Conservation (phyloP, 805 yeast species). For the Wickerhamiella musiphila region DNA sequence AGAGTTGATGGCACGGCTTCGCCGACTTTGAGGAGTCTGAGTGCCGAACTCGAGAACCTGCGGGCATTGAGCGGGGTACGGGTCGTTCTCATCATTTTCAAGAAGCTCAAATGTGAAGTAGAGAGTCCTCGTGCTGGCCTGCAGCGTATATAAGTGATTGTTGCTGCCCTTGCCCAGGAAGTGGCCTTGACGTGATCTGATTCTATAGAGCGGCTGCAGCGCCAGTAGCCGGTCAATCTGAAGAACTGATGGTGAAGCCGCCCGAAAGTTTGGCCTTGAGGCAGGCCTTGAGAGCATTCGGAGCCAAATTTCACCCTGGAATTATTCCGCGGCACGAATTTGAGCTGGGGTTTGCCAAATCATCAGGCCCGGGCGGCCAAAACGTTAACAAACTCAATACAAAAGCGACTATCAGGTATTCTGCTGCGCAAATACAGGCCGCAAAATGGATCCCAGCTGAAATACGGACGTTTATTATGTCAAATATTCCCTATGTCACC, state of each 20-base stretch:
- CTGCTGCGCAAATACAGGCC: constrained; percentile 27
- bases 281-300: constrained; percentile 27
- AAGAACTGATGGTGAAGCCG: too few relatives aligned
- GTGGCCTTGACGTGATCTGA: too few relatives aligned
- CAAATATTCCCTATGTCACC: constrained; percentile 34
- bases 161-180: too few relatives aligned
- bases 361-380: constrained; percentile 82
- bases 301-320: constrained; percentile 18
- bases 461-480: constrained; percentile 25
- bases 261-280: too few relatives aligned
- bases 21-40: constrained; percentile 30
- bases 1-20: constrained; percentile 40
- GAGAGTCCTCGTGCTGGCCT: too few relatives aligned
- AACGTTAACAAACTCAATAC: constrained; percentile 57
- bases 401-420: constrained; percentile 44
- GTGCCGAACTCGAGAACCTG: not conserved
- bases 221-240: too few relatives aligned
- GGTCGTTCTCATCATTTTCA: not conserved
- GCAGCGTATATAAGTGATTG: too few relatives aligned
- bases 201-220: too few relatives aligned
- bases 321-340: constrained; percentile 32
- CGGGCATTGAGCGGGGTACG: not conserved
- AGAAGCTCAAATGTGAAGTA: too few relatives aligned
- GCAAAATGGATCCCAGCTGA: constrained; percentile 45
- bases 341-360: constrained; percentile 31